Base-by-base conservation (phyloP, 2,329 filamentous ascomycete genomes). In the Alternaria burnsii region DNA sequence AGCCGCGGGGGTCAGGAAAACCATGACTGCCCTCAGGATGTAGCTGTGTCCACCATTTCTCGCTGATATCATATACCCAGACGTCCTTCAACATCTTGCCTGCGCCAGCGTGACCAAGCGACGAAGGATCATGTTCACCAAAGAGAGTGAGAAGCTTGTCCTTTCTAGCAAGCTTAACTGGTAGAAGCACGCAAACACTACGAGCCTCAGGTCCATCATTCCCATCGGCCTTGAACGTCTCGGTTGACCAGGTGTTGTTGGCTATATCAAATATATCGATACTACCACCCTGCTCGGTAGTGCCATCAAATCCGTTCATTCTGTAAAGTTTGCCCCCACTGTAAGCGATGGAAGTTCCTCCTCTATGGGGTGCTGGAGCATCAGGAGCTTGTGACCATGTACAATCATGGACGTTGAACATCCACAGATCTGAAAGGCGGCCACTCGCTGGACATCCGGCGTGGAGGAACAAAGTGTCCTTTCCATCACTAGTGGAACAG, bases 301-400 rank as follows among this genome's bases (percentile, higher is more conserved):
- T 81, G 0, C 91, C 92, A 75, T 94, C 91, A 69, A 89, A 94
- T 0, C 93, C 93, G 62, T 92, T 91, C 81, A 93, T 94, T 28
- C 92, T 86, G 79, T 90, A 96, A 7, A 97, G 76, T 24, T 87
- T 85, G 24, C 86, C 87, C 55, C 85, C 84, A 44, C 84, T 84
- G 53, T 89, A 84, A 1, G 89, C 87, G 26, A 96, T 87, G 4
- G 87, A 86, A 0, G 90, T 81, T 1, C 91, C 92, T 22, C 88
- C 88, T 48, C 92, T 84, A 0, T 86, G 80, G 8, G 89, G 86
- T 1, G 85, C 89, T 0, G 91, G 91, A 0, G 91, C 92, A 8
- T 86, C 77, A 0, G 89, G 84, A 14, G 92, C 82, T 71, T 89
- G 83, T 40, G 83, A 87, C 93, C 93, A 97, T 2, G 83, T 82